Evolutionary conservation across 306 rosid species (phyloP).

Genomic region (Castanopsis chinensis): DNA sequence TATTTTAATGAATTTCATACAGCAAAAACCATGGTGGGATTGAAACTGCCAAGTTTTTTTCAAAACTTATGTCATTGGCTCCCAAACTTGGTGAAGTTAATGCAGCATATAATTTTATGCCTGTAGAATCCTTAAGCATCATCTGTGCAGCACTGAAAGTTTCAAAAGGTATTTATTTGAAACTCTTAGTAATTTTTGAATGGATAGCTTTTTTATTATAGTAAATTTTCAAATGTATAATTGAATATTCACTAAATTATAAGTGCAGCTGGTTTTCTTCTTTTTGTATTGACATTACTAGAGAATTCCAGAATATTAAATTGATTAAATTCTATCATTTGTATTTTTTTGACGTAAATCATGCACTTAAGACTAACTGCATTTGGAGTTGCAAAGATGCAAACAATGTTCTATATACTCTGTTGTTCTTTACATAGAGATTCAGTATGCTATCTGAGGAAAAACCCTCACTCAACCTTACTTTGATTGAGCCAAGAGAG

Average conservation of each 20-base stretch:
- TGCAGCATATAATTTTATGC: slow-evolving; percentile 76
- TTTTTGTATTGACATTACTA: neutral
- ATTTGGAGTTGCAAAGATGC: neutral
- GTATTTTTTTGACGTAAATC: neutral
- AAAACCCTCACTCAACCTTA: neutral
- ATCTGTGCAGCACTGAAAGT: slow-evolving; percentile 56
- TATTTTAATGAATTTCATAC: slow-evolving; percentile 17
- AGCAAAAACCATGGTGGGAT: slow-evolving; percentile 86
- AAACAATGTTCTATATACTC: neutral
- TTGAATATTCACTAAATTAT: no score
- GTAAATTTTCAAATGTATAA: no score
- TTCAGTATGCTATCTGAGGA: neutral
- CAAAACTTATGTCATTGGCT: slow-evolving; percentile 52
- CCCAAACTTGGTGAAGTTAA: slow-evolving; percentile 63
- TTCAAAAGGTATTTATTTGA: slow-evolving; percentile 54
- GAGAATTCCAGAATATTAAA: neutral
- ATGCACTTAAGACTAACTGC: neutral
- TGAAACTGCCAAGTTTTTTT: slow-evolving; percentile 65
- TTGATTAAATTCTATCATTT: neutral
- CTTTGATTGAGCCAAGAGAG: neutral
- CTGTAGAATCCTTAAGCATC: slow-evolving; percentile 50
- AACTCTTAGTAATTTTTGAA: neutral
- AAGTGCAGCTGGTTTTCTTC: neutral
- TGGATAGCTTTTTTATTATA: neutral
- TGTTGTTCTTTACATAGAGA: neutral